These are phyloP conservation scores for Neocucurbitaria cava DNA, from an alignment of 2,329 filamentous ascomycete species.

Conservation along the genomic window DNA sequence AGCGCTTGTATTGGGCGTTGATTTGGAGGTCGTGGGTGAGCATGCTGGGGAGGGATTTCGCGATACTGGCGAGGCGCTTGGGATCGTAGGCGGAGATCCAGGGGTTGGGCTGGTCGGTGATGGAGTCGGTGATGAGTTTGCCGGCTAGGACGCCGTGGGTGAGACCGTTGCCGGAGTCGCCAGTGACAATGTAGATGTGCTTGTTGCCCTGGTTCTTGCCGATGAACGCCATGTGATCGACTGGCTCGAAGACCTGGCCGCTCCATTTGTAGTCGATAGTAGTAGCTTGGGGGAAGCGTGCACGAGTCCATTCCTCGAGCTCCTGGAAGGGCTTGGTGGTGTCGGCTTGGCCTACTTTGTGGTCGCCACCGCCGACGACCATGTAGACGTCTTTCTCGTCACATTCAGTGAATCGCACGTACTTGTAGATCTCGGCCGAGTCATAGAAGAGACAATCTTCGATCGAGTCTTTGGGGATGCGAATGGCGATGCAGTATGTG, in stretches of 20 bases:
- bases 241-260: conserved; percentile 64
- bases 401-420: conserved; percentile 61
- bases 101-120: conserved; percentile 57
- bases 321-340: conserved; percentile 57
- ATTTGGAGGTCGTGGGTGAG: conserved; percentile 62
- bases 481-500: conserved; percentile 64
- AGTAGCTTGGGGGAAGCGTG: conserved; percentile 60
- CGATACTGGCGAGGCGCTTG: conserved; percentile 54
- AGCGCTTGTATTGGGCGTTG: conserved; percentile 64
- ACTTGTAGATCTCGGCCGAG: conserved; percentile 62
- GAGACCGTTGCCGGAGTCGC: conserved; percentile 65
- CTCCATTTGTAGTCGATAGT: conserved; percentile 64
- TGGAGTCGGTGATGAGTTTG: conserved; percentile 61
- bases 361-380: conserved; percentile 64
- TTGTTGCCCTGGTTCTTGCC: conserved; percentile 62
- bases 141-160: conserved; percentile 64
- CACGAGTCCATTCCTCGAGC: conserved; percentile 61
- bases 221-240: conserved; percentile 63
- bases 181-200: conserved; percentile 62
- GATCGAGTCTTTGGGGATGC: conserved; percentile 59
- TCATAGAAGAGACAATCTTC: conserved; percentile 66
- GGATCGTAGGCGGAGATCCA: conserved; percentile 62
- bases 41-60: conserved; percentile 56
- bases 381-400: conserved; percentile 63
- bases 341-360: conserved; percentile 64